Base-by-base conservation (phyloP, 164 flowering plant species). In the Sedum album region DNA sequence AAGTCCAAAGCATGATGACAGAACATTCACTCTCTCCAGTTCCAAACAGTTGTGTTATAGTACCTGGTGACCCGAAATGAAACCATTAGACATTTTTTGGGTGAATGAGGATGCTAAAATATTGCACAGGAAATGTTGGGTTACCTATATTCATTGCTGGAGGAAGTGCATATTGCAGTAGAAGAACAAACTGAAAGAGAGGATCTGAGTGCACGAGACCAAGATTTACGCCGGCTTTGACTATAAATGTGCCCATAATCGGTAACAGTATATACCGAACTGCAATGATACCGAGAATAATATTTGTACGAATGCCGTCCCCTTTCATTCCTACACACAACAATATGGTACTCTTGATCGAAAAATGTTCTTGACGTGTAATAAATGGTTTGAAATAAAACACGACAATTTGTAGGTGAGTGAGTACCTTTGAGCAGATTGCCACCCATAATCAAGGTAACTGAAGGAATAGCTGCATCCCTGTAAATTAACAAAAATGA, bases 391-490 rank as follows among this genome's bases (percentile, higher is more conserved):
- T 46, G 5, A 4, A 1, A 53, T 44, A 23, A 23, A 18, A 53
- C 1, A 53, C 7, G n/a, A 66, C 30, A 42, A 21, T 31, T 67
- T 31, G n/a, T 67, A n/a, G 10, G 4, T 41, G n/a, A n/a, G n/a
- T 30, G 11, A 31, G 26, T 79, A 86, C 95, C 96, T 71, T 72
- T 82, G 8, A 79, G 72, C 57, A 90, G 96, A 72, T 90, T 90
- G 38, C 76, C 92, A 42, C 97, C 97, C 70, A 89, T 13, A 39
- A 91, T 79, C 73, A 91, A 69, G 30, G 88, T 85, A 36, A 82
- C 13, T 38, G 77, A 26, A 69, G 96, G 97, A 41, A 91, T 82
- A 17, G 93, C 83, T 28, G 86, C 92, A 65, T 88, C 88, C 73
- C 97, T 91, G 83, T 60, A 66, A 14, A 8, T 39, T 39, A 39